Evolutionary conservation across 495 filamentous ascomycete genomes (phyloP), one percentile per base, ranked within the genome.

Genomic region (Aspergillus nanangensis): DNA sequence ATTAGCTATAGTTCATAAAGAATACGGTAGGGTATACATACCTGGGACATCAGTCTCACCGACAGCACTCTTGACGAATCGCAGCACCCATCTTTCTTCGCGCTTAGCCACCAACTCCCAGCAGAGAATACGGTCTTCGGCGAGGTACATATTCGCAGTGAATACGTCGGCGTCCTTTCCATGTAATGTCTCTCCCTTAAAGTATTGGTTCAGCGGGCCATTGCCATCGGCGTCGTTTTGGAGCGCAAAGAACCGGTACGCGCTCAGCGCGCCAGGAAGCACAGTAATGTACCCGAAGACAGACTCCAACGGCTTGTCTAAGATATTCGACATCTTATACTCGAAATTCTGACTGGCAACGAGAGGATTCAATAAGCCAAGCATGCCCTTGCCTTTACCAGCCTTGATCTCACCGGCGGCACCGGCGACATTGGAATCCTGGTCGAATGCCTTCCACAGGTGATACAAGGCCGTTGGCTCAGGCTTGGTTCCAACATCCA

Each of bases 261-360:
- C 94, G 62, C 85, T 90, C 37, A 99, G 75, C 4, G 94, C 94
- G 56, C 94, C 94, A 2, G 94, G 94, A 39, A 97, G 67, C 58
- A 97, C 94, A 17, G 94, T 96, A 52, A 97, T 97, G 57, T 97
- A 97, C 3, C 94, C 94, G 58, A 99, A 97, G 2, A 96, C 94
- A 2, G 86, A 91, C 65, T 99, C 94, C 18, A 99, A 71, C 3
- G 94, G 94, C 65, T 97, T 97, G 61, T 99, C 94, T 20, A 99
- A 74, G 57, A 99, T 99, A 50, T 97, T 99, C 5, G 88, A 95
- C 92, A 97, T 96, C 71, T 99, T 99, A 75, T 99, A 99, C 66
- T 99, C 94, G 55, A 97, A 99, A 57, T 99, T 97, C 63, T 99
- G 94, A 36, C 87, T 91, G 0, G 94, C 94, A 7, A 99, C 90